Evolutionary conservation across 2,329 filamentous ascomycete genomes (phyloP).

Genomic region (Emydomyces testavorans): DNA sequence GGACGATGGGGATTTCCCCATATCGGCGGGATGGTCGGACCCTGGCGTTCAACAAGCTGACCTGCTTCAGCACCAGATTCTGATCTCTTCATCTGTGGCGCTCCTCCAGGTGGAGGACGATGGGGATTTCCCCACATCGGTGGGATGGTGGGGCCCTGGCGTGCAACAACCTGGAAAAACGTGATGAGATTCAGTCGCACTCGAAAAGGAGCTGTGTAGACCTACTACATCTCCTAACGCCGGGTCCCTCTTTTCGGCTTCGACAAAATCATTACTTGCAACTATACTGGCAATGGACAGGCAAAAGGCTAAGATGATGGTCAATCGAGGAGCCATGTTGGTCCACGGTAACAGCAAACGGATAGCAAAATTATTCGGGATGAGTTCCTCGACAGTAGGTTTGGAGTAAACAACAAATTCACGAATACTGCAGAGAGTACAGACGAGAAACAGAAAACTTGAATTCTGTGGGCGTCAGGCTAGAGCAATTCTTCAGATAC

Average conservation of each 20-base stretch:
- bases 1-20: constrained; percentile 9
- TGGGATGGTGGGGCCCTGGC: background rate
- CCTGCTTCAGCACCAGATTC: background rate
- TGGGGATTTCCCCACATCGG: constrained; percentile 6
- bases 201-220: background rate
- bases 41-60: background rate
- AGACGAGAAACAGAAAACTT: too few species aligned
- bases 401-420: too few species aligned
- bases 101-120: constrained; percentile 4
- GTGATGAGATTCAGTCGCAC: background rate
- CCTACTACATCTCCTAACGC: background rate
- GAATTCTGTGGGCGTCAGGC: too few species aligned
- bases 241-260: background rate
- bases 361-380: too few species aligned
- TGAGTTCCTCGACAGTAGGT: too few species aligned
- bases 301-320: background rate
- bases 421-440: too few species aligned
- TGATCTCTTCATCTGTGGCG: background rate
- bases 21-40: background rate
- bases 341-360: background rate
- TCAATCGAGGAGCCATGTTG: constrained; percentile 3
- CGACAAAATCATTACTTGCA: background rate
- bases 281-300: constrained; percentile 2
- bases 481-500: too few species aligned
- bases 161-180: background rate